phyloP scores from a whole-genome alignment of 257 asterid genomes.

The Gynochthodes officinalis region DNA sequence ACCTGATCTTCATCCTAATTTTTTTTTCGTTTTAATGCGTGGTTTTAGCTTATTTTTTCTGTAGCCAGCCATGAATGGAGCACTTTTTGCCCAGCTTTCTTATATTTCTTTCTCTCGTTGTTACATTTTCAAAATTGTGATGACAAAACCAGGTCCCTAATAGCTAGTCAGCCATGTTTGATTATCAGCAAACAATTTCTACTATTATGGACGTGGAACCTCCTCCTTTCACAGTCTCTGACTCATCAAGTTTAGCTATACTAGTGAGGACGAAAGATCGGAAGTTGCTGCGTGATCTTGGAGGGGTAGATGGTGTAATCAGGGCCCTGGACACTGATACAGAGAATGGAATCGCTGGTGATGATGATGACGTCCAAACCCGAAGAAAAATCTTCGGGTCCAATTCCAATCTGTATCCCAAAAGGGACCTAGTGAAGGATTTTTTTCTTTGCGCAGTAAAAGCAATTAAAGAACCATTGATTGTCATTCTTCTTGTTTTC shows the following conservation, averaged over 20 bases:
- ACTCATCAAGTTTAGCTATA: conserved; percentile 6
- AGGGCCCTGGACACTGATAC: conserved; percentile 14
- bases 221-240: conserved; percentile 11
- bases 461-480: conserved; percentile 20
- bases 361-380: background rate
- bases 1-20: too few relatives aligned
- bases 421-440: background rate
- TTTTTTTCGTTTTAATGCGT: too few relatives aligned
- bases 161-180: too few relatives aligned
- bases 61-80: too few relatives aligned
- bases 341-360: conserved; percentile 21
- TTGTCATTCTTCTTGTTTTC: conserved; percentile 11
- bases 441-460: background rate
- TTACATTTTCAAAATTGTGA: too few relatives aligned
- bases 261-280: conserved; percentile 12
- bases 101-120: too few relatives aligned
- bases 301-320: conserved; percentile 22
- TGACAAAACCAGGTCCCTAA: too few relatives aligned
- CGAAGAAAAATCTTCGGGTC: conserved; percentile 9
- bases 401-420: background rate
- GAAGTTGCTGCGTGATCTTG: conserved; percentile 17
- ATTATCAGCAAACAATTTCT: background rate
- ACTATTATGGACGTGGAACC: conserved; percentile 7
- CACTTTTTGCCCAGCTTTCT: too few relatives aligned
- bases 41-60: too few relatives aligned